Evolutionary conservation across 169 alveolate genomes (phyloP), one percentile per base, ranked within the genome.

Genomic region (Miamiensis avidus): DNA sequence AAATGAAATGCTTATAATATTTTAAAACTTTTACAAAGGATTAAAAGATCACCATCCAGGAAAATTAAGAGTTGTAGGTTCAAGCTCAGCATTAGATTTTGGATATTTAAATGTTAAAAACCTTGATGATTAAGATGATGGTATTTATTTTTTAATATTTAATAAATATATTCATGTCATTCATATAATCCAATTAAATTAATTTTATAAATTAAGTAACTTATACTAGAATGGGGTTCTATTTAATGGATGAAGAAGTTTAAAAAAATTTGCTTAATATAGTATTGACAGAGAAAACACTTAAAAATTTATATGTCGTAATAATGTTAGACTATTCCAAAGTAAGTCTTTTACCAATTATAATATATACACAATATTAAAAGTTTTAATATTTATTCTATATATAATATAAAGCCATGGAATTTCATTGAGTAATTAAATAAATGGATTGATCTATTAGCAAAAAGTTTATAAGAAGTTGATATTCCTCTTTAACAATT

Each of bases 381-480:
- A n/a, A 73, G 26, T 15, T 15, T 15, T 15, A 15, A n/a, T 73
- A 73, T 15, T 73, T 73, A n/a, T n/a, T 73, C 28, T 73, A 15
- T 73, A 15, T 73, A 20, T 65, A 20, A 20, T 65, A 49, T 25
- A 1, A 79, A 86, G 84, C 90, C 90, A 27, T 79, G 90, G 87
- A 81, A 82, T 26, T 75, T 86, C 31, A 86, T 86, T 83, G 90
- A 86, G 31, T 65, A 86, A 34, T 29, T 86, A 0, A 86, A 86
- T 81, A 81, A 69, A 75, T 86, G 90, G 90, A 74, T 86, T 27
- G 65, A 75, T 49, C 69, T 81, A 69, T 32, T 86, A 20, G 74
- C 77, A 74, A 81, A 86, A 28, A 31, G 31, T 30, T 34, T 74
- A 74, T 74, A 75, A 81, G 78, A 74, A 25, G 31, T 79, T 29